A percentile compares a stretch with the other conserved stretches of the same genome.
phyloP scores from a whole-genome alignment of 371 early-diverging fungal species.

The Mortierella sp. region DNA sequence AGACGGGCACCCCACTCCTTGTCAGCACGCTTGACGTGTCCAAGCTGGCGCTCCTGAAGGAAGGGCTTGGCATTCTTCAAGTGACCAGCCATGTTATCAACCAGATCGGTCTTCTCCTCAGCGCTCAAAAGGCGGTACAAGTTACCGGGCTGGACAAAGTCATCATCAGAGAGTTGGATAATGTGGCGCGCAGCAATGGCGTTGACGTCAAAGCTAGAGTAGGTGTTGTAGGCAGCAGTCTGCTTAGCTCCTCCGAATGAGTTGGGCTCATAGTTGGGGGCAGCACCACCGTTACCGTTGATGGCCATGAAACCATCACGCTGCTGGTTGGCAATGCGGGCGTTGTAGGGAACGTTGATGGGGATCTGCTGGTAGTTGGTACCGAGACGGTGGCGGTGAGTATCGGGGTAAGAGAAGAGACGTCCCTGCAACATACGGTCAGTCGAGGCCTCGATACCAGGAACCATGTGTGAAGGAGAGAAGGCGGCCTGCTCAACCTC shows the following conservation, averaged over 20 bases:
- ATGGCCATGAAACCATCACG: constrained; percentile 80
- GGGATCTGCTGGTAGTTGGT: constrained; percentile 84
- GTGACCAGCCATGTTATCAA: constrained; percentile 79
- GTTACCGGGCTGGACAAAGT: constrained; percentile 81
- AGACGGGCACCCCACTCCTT: constrained; percentile 79
- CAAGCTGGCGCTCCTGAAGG: constrained; percentile 82
- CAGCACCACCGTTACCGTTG: constrained; percentile 75
- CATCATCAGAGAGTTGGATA: constrained; percentile 65
- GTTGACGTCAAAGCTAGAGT: constrained; percentile 40
- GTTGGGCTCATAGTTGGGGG: constrained; percentile 87
- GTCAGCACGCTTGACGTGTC: constrained; percentile 82
- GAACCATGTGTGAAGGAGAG: constrained; percentile 78
- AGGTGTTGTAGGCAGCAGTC: constrained; percentile 31
- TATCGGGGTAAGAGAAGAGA: constrained; percentile 86
- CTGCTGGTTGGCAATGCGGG: constrained; percentile 75
- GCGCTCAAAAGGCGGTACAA: constrained; percentile 76
- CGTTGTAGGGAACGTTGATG: constrained; percentile 76
- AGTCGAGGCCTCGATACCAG: constrained; percentile 79
- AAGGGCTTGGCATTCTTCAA: constrained; percentile 78
- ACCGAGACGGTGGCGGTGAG: constrained; percentile 86
- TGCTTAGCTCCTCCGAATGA: constrained; percentile 54
- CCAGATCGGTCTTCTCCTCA: constrained; percentile 76
- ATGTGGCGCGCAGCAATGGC: constrained; percentile 56
- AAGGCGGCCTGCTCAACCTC: constrained; percentile 88
- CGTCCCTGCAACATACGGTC: constrained; percentile 88